Evolutionary conservation across 164 flowering plant genomes (phyloP).

Genomic region (Nymphaea colorata): DNA sequence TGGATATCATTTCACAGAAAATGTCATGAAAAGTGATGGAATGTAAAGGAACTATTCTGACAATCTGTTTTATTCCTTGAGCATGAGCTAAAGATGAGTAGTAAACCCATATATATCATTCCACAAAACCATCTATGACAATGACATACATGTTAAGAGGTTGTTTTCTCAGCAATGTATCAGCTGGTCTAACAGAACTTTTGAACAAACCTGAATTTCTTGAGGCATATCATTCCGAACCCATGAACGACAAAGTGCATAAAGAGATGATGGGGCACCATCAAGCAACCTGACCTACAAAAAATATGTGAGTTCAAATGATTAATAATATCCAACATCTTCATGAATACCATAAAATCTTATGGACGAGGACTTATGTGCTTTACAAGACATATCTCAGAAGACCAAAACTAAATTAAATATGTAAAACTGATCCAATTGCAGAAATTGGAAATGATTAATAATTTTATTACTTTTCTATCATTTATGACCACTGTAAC

Average conservation of each 20-base stretch:
- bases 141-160: too few relatives aligned
- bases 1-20: too few relatives aligned
- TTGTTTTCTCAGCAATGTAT: too few relatives aligned
- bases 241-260: constrained; percentile 89
- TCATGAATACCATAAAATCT: background rate
- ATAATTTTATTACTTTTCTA: constrained; percentile 41
- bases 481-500: constrained; percentile 23
- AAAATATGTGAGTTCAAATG: background rate
- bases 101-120: too few relatives aligned
- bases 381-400: background rate
- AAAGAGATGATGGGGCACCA: constrained; percentile 43
- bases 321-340: background rate
- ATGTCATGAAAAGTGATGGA: too few relatives aligned
- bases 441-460: background rate
- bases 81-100: too few relatives aligned
- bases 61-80: too few relatives aligned
- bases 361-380: background rate
- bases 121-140: too few relatives aligned
- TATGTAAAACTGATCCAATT: background rate
- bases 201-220: constrained; percentile 52
- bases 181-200: background rate
- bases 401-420: background rate
- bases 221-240: constrained; percentile 62
- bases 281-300: constrained; percentile 62
- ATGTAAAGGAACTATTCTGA: too few relatives aligned